Evolutionary conservation across 805 yeast genomes (phyloP).

Genomic region (Ogataea saltuana): DNA sequence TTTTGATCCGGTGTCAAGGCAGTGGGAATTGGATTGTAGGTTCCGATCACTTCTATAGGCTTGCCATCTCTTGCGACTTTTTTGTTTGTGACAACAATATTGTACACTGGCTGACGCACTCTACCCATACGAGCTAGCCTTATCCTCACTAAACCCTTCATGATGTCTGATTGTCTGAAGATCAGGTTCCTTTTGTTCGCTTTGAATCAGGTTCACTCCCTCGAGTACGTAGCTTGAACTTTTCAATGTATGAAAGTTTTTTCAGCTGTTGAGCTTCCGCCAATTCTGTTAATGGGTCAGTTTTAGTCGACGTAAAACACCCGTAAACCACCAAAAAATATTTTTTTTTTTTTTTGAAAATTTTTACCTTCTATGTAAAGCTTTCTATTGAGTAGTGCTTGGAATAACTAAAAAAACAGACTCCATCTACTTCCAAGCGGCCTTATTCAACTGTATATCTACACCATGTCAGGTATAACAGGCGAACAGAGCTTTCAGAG

Average conservation of each 20-base stretch:
- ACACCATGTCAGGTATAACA: conserved; percentile 12
- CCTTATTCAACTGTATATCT: too few relatives aligned
- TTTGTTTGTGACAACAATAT: conserved; percentile 83
- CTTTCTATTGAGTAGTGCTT: too few relatives aligned
- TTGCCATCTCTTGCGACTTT: conserved; percentile 78
- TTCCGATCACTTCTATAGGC: conserved; percentile 94
- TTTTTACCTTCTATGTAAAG: conserved; percentile 4
- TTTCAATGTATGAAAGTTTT: conserved; percentile 4
- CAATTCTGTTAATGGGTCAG: background rate
- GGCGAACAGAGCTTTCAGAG: conserved; percentile 12
- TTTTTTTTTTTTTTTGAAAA: conserved; percentile 3
- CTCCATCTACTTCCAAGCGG: too few relatives aligned
- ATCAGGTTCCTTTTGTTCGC: background rate
- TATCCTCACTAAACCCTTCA: conserved; percentile 79
- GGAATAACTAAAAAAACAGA: too few relatives aligned
- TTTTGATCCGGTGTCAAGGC: conserved; percentile 65
- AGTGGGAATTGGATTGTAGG: conserved; percentile 81
- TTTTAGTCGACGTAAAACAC: background rate
- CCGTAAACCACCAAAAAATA: conserved; percentile 3
- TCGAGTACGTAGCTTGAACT: too few relatives aligned
- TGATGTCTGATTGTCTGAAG: conserved; percentile 16
- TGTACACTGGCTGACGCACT: conserved; percentile 81
- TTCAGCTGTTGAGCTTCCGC: conserved; percentile 6
- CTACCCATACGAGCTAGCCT: conserved; percentile 94
- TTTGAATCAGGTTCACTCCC: background rate